phyloP scores from a whole-genome alignment of 177 flowering plant species.

The Vitis hybrid region DNA sequence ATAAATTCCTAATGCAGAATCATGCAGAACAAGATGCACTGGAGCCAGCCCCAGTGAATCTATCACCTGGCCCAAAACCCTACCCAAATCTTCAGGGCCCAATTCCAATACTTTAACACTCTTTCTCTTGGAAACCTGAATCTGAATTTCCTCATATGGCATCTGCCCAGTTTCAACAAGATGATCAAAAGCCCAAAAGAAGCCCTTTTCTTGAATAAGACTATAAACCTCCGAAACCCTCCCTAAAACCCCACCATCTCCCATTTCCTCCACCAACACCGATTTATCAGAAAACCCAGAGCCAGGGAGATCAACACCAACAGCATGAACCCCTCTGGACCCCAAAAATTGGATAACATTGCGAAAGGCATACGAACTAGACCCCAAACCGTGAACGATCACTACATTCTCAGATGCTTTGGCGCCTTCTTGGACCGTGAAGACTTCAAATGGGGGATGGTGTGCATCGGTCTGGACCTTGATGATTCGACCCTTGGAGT shows the following conservation, averaged over 20 bases:
- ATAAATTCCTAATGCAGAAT: constrained; percentile 60
- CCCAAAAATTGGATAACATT: constrained; percentile 41
- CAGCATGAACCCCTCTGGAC: constrained; percentile 52
- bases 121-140: constrained; percentile 33
- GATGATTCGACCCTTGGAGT: constrained; percentile 68
- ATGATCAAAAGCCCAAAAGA: constrained; percentile 94
- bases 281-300: constrained; percentile 86
- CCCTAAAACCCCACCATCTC: constrained; percentile 45
- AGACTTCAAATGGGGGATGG: constrained; percentile 57
- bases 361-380: constrained; percentile 69
- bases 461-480: constrained; percentile 61
- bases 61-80: constrained; percentile 72
- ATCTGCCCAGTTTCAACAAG: constrained; percentile 76
- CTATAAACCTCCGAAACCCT: constrained; percentile 53
- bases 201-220: constrained; percentile 79
- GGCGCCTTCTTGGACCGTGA: constrained; percentile 54
- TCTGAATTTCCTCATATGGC: constrained; percentile 56
- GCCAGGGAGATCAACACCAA: constrained; percentile 87
- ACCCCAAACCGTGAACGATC: constrained; percentile 77
- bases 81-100: constrained; percentile 63
- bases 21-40: constrained; percentile 87
- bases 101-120: constrained; percentile 44
- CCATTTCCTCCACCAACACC: constrained; percentile 38
- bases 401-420: constrained; percentile 47
- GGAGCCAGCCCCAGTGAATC: constrained; percentile 67